phyloP scores from a whole-genome alignment of 345 rosid genomes.

The Acer yangbiense region DNA sequence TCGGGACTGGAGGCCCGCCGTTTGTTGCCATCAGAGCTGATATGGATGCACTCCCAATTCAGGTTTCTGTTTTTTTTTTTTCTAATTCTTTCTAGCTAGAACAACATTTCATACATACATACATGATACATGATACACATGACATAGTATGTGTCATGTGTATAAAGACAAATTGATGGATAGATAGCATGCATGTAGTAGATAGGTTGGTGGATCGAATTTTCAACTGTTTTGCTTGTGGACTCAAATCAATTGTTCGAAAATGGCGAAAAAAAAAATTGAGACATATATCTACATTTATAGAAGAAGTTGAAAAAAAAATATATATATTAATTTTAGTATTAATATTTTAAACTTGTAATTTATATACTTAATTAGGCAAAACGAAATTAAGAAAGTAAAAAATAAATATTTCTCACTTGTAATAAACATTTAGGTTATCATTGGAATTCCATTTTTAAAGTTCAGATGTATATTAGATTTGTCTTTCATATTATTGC shows the following conservation, averaged over 20 bases:
- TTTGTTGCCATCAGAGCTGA: constrained; percentile 78
- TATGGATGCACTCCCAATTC: constrained; percentile 87
- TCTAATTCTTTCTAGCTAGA: neutral
- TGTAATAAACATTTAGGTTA: neutral
- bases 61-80: constrained; percentile 32
- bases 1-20: constrained; percentile 76
- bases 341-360: too few relatives aligned
- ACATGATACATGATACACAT: neutral
- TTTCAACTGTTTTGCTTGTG: neutral
- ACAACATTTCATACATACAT: neutral
- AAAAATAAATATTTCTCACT: too few relatives aligned
- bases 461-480: too few relatives aligned
- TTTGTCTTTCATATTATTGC: too few relatives aligned
- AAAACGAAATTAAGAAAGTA: too few relatives aligned
- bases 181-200: neutral
- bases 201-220: neutral
- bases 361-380: neutral
- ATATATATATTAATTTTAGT: too few relatives aligned
- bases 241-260: too few relatives aligned
- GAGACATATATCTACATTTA: too few relatives aligned
- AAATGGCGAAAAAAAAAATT: too few relatives aligned
- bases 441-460: neutral
- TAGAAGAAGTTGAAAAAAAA: too few relatives aligned
- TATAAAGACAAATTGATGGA: neutral
- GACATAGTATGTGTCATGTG: neutral